These are phyloP conservation scores for Lentinula novae-zelandiae DNA, from an alignment of 1,284 basidiomycete species.

Conservation along the genomic window DNA sequence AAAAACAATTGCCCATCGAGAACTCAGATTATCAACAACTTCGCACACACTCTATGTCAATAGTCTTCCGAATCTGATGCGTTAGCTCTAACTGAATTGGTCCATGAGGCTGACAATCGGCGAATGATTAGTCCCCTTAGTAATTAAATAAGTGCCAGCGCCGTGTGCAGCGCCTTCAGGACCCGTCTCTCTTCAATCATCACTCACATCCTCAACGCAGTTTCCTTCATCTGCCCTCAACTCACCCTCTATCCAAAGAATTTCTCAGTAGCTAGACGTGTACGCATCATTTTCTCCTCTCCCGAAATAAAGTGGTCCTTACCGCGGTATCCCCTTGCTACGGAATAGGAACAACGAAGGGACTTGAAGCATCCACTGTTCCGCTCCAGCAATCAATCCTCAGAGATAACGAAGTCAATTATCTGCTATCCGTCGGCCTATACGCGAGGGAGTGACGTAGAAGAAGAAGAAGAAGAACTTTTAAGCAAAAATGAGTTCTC, in stretches of 20 bases:
- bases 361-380: neutral
- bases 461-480: neutral
- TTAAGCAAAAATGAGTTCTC: neutral
- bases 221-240: neutral
- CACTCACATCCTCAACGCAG: neutral
- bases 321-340: neutral
- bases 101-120: neutral
- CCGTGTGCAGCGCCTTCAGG: neutral
- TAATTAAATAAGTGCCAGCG: neutral
- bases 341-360: neutral
- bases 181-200: neutral
- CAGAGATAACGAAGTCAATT: neutral
- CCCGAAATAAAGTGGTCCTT: neutral
- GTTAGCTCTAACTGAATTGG: neutral
- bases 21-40: too few relatives aligned
- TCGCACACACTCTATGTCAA: too few relatives aligned
- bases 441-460: neutral
- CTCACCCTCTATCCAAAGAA: neutral
- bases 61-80: neutral
- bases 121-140: too few relatives aligned
- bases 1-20: too few relatives aligned
- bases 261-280: neutral
- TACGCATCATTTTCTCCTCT: neutral
- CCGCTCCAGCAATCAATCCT: neutral
- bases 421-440: neutral